Conservation (phyloP, 1,139 yeast genomes). For the Magnusiomyces ingens region DNA sequence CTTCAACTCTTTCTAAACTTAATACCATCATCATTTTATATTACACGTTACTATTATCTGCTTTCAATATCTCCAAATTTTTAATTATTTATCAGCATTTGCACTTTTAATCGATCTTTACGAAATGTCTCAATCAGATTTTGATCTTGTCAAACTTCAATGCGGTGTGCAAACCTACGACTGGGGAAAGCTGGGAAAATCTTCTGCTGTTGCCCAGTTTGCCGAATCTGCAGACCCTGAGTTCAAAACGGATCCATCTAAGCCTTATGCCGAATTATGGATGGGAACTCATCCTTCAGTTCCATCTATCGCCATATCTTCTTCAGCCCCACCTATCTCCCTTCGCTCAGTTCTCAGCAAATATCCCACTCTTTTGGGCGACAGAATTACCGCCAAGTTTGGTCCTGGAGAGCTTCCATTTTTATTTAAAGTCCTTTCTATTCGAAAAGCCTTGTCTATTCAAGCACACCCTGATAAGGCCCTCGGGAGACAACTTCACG, state of each 20-base stretch:
- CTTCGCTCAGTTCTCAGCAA: constrained; percentile 59
- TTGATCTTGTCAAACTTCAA: constrained; percentile 3
- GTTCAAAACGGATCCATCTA: constrained; percentile 53
- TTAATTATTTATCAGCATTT: no score
- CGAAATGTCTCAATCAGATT: no score
- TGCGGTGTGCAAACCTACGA: constrained; percentile 41
- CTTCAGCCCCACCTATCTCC: constrained; percentile 30
- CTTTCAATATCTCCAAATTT: no score
- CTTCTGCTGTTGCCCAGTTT: constrained; percentile 83
- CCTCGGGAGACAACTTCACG: constrained; percentile 69
- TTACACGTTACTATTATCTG: no score
- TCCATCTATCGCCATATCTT: constrained; percentile 60
- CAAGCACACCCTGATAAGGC: constrained; percentile 97
- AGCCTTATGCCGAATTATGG: constrained; percentile 67
- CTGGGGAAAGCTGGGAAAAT: constrained; percentile 61
- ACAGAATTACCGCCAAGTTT: constrained; percentile 54
- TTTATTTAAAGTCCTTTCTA: constrained; percentile 86
- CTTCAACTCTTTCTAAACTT: no score
- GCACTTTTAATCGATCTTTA: no score
- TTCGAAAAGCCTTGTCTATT: constrained; percentile 84
- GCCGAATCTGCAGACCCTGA: constrained; percentile 64
- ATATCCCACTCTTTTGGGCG: constrained; percentile 55
- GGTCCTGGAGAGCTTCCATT: constrained; percentile 79
- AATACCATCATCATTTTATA: no score
- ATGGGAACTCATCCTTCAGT: constrained; percentile 97